Conservation (phyloP, 2,329 filamentous ascomycete species). For the Ceratocystis harringtonii region DNA sequence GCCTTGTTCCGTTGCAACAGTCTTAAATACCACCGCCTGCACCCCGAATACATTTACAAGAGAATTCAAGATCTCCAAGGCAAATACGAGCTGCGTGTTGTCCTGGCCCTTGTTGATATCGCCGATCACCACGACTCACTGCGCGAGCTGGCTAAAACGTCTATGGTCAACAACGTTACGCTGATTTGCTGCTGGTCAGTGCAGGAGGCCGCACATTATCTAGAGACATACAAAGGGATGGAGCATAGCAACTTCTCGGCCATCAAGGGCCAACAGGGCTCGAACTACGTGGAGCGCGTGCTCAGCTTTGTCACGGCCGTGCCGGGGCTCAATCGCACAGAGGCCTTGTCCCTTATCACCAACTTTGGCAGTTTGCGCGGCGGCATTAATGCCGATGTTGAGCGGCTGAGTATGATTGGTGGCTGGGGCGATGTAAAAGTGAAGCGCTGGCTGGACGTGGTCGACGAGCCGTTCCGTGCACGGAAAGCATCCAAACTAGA, state of each 20-base stretch:
- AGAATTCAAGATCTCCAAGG: constrained; percentile 73
- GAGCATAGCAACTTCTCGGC: constrained; percentile 68
- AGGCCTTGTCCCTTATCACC: constrained; percentile 77
- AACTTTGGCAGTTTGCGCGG: constrained; percentile 81
- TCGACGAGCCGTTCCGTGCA: constrained; percentile 72
- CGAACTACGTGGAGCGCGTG: constrained; percentile 70
- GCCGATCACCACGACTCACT: constrained; percentile 82
- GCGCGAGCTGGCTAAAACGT: constrained; percentile 83
- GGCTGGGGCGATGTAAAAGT: constrained; percentile 97
- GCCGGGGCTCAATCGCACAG: constrained; percentile 81
- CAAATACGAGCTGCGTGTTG: constrained; percentile 71
- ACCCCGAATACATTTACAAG: constrained; percentile 95
- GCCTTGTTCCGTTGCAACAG: constrained; percentile 25
- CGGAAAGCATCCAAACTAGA: constrained; percentile 48
- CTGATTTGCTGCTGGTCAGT: constrained; percentile 89
- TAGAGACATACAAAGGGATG: constrained; percentile 89
- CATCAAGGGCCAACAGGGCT: constrained; percentile 73
- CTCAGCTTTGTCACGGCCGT: constrained; percentile 89
- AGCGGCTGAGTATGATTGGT: constrained; percentile 69
- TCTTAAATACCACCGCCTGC: constrained; percentile 90
- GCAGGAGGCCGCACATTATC: constrained; percentile 80
- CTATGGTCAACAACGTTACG: constrained; percentile 81
- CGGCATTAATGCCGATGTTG: constrained; percentile 73
- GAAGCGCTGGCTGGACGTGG: constrained; percentile 64
- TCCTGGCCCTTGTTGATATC: constrained; percentile 89